A percentile compares a stretch with the other conserved stretches of the same genome.
Conservation (phyloP, 768 basidiomycete species). For the Phlebiopsis flavidoalba region DNA sequence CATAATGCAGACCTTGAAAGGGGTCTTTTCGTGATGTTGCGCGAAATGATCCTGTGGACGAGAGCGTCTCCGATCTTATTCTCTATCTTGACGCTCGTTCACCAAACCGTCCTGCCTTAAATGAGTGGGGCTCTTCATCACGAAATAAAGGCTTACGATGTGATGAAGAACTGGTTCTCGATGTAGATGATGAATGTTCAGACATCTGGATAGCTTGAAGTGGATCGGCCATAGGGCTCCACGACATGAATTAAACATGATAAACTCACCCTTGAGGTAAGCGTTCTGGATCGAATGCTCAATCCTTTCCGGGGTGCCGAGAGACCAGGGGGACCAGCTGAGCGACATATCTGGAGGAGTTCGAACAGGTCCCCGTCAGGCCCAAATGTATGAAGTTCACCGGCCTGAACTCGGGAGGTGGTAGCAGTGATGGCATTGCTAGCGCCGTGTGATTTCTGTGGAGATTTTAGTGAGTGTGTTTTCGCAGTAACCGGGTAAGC, state of each 20-base stretch:
- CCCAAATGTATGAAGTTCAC: conserved; percentile 74
- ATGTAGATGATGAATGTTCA: conserved; percentile 98
- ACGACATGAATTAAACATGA: neutral
- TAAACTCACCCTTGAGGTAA: conserved; percentile 69
- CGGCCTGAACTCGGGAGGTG: conserved; percentile 88
- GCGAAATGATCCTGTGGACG: conserved; percentile 82
- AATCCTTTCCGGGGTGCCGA: conserved; percentile 79
- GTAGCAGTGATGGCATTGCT: conserved; percentile 90
- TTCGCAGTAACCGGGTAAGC: conserved; percentile 8
- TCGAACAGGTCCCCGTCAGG: conserved; percentile 95
- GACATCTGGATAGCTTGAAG: conserved; percentile 80
- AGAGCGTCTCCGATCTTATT: conserved; percentile 95
- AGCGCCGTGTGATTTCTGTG: conserved; percentile 85
- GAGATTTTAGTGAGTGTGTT: neutral
- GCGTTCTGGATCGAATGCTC: conserved; percentile 96
- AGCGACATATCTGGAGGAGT: conserved; percentile 93
- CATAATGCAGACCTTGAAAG: conserved; percentile 91
- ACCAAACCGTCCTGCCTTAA: conserved; percentile 70
- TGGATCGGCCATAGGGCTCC: neutral
- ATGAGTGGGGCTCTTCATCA: neutral
- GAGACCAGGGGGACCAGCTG: conserved; percentile 95
- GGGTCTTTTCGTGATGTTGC: conserved; percentile 76
- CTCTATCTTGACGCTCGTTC: conserved; percentile 80
- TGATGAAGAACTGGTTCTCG: conserved; percentile 91
- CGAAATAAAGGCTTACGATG: conserved; percentile 57